phyloP scores from a whole-genome alignment of 2,329 filamentous ascomycete species.

The Aspergillus bombycis region DNA sequence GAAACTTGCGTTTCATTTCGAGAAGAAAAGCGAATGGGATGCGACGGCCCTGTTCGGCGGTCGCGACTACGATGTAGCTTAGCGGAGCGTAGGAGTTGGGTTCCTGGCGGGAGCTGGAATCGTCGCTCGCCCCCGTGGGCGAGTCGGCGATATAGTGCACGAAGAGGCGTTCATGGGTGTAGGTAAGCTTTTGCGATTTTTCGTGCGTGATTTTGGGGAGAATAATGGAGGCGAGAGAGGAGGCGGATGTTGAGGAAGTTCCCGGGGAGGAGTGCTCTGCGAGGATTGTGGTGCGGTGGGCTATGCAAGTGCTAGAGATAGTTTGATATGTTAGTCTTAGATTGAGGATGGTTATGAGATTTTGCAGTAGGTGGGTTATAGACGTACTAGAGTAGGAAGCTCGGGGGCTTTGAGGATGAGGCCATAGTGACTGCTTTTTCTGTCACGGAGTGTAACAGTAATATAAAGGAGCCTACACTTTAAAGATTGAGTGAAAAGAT shows the following conservation, averaged over 20 bases:
- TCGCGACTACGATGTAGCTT: constrained; percentile 88
- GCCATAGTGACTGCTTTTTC: constrained; percentile 57
- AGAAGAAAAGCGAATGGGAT: constrained; percentile 91
- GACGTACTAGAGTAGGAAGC: constrained; percentile 73
- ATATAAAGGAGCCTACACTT: background rate
- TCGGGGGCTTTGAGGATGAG: constrained; percentile 68
- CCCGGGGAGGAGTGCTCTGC: constrained; percentile 88
- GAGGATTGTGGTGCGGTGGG: constrained; percentile 89
- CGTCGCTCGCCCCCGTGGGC: constrained; percentile 59
- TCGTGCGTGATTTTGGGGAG: constrained; percentile 91
- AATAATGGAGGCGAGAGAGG: constrained; percentile 87
- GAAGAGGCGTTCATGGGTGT: constrained; percentile 87
- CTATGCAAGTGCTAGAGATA: constrained; percentile 78
- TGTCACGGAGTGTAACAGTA: too few species aligned
- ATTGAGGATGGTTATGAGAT: constrained; percentile 4
- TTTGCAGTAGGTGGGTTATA: constrained; percentile 13
- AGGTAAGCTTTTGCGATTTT: constrained; percentile 83
- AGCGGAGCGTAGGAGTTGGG: constrained; percentile 73
- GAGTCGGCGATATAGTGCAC: constrained; percentile 95
- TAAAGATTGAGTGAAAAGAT: background rate
- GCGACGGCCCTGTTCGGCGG: constrained; percentile 77
- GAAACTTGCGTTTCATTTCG: constrained; percentile 87
- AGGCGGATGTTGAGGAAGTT: constrained; percentile 79
- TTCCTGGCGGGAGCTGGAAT: constrained; percentile 36
- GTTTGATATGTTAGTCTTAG: constrained; percentile 10